Base-by-base conservation (phyloP, 2,329 filamentous ascomycete genomes). In the Aspergillus hortae region DNA sequence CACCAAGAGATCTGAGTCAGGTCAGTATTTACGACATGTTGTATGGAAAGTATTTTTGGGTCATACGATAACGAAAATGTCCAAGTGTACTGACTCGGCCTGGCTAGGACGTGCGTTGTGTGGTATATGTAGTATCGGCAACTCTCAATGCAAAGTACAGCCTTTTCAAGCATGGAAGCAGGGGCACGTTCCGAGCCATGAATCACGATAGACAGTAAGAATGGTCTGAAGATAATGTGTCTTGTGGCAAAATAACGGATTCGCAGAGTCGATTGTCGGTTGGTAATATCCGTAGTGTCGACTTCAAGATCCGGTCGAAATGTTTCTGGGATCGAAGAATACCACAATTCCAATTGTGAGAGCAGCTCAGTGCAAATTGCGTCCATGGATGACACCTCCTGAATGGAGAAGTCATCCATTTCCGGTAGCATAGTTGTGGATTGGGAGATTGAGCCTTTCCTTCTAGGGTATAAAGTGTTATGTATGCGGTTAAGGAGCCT, bases 21-120 rank as follows among this genome's bases (percentile, higher is more conserved):
- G n/a, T 45, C 12, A 45, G 43, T 7, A 23, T n/a, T 2, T 23
- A 1, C 19, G 12, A 43, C 11, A 14, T 27, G 14, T 14, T 23
- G 12, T 5, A 9, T 25, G 11, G 3, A 11, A 30, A 9, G 27
- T 10, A 30, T 30, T 30, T 30, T 27, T 9, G 14, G 25, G 25
- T 32, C 43, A 27, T 45, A 45, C 43, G 43, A 45, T 19, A 45
- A 17, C 15, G 43, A 11, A 15, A 45, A 45, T 4, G 43, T 45
- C 43, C 43, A 45, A 15, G 43, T 45, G 43, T 45, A 45, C 33
- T 45, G 43, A 27, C 43, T 45, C 21, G 43, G 23, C 23, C 23
- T 23, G 23, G 23, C 23, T 23, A 45, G 11, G 27, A 45, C 43
- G 6, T 45, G 23, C 6, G 43, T 32, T 6, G 43, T 45, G 15